phyloP scores from a whole-genome alignment of 2,329 filamentous ascomycete species.

The Cercospora nicotianae region DNA sequence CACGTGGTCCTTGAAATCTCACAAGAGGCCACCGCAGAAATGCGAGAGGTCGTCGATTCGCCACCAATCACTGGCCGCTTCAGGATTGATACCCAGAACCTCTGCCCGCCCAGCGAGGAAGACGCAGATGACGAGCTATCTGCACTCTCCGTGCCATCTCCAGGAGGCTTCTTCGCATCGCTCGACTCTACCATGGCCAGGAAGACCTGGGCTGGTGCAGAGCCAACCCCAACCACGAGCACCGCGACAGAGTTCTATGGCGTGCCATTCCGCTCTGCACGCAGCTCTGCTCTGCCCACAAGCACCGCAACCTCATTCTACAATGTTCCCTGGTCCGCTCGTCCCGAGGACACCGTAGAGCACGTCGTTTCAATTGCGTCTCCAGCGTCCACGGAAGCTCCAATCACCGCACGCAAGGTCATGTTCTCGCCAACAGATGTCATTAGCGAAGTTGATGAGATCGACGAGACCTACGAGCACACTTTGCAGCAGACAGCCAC shows the following conservation, averaged over 20 bases:
- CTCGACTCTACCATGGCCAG: constrained; percentile 69
- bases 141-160: constrained; percentile 83
- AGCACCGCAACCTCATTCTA: constrained; percentile 91
- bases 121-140: constrained; percentile 64
- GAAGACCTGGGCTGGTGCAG: constrained; percentile 73
- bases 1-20: constrained; percentile 45
- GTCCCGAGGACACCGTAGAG: constrained; percentile 55
- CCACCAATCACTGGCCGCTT: constrained; percentile 48
- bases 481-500: constrained; percentile 70
- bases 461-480: constrained; percentile 70
- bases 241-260: constrained; percentile 93
- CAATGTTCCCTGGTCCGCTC: constrained; percentile 67
- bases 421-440: constrained; percentile 42
- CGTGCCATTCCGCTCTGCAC: constrained; percentile 66
- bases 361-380: constrained; percentile 63
- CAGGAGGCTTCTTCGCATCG: constrained; percentile 86
- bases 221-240: constrained; percentile 72
- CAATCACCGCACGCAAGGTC: constrained; percentile 64
- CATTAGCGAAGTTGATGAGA: constrained; percentile 45
- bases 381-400: constrained; percentile 43
- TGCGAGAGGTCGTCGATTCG: constrained; percentile 60
- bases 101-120: constrained; percentile 40
- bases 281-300: constrained; percentile 63
- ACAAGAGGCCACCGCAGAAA: constrained; percentile 53
- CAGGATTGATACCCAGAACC: constrained; percentile 34